Percentiles rank a stretch among this genome's conserved stretches.
These are phyloP conservation scores for Phytophthora capsici DNA, from an alignment of 352 stramenopile genomes.

Conservation along the genomic window DNA sequence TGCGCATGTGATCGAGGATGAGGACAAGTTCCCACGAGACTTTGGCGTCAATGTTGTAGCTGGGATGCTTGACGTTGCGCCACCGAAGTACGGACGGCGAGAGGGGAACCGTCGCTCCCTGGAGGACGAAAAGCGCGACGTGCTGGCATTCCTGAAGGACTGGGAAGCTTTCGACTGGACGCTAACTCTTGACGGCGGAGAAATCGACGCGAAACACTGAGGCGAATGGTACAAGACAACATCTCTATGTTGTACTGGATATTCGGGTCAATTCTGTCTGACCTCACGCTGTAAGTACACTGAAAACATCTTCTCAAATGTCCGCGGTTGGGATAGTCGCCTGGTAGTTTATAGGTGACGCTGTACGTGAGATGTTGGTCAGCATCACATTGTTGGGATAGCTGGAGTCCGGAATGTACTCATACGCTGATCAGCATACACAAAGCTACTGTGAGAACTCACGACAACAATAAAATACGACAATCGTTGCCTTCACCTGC, in stretches of 20 bases:
- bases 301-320: constrained; percentile 47
- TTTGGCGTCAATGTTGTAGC: constrained; percentile 84
- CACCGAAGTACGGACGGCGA: constrained; percentile 64
- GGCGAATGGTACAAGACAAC: constrained; percentile 1
- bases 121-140: constrained; percentile 67
- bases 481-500: constrained; percentile 44
- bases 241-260: constrained; percentile 14
- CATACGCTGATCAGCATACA: constrained; percentile 53
- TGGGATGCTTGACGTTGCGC: constrained; percentile 76
- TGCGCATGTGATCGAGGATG: constrained; percentile 85
- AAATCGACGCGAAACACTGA: constrained; percentile 39
- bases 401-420: constrained; percentile 77
- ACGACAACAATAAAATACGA: constrained; percentile 1
- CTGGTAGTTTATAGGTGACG: constrained; percentile 69
- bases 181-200: constrained; percentile 67
- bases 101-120: constrained; percentile 45
- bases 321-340: constrained; percentile 63
- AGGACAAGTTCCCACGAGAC: constrained; percentile 71
- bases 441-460: no score
- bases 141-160: constrained; percentile 64
- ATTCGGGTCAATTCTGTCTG: constrained; percentile 10
- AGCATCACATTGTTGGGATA: constrained; percentile 54
- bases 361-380: constrained; percentile 41
- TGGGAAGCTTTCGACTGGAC: constrained; percentile 85
- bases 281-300: constrained; percentile 20